phyloP scores from a whole-genome alignment of 2,329 filamentous ascomycete species.

The Aureobasidium musti region DNA sequence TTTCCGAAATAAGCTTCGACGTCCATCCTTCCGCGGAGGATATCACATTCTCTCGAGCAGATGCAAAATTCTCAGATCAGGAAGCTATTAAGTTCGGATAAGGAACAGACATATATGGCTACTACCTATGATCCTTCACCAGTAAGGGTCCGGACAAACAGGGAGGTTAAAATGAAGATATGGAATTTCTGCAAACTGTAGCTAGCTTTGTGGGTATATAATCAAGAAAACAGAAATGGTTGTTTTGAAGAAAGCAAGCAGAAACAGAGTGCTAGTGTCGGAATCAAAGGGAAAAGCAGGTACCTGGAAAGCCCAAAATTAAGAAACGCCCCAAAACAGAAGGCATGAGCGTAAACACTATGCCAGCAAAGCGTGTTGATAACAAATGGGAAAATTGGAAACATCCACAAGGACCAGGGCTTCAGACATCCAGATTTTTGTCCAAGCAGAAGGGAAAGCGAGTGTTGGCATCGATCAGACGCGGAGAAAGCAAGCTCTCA shows the following conservation, averaged over 20 bases:
- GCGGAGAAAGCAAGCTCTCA: constrained; percentile 16
- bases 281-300: background rate
- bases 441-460: background rate
- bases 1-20: no score
- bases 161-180: background rate
- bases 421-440: background rate
- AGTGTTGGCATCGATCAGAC: background rate
- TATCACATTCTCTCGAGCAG: no score
- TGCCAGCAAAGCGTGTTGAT: background rate
- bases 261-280: background rate
- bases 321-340: background rate
- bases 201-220: constrained; percentile 4
- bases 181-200: background rate
- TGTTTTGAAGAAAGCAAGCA: background rate
- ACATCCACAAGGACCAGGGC: background rate
- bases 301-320: background rate
- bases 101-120: no score
- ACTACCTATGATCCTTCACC: no score
- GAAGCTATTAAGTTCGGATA: no score
- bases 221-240: background rate
- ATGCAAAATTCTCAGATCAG: no score
- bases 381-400: background rate
- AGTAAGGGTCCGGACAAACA: no score
- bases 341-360: background rate
- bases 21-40: no score